Evolutionary conservation across 352 stramenopile species (phyloP), one percentile per base, ranked within the genome.

Genomic region (Ophiocytium majus): DNA sequence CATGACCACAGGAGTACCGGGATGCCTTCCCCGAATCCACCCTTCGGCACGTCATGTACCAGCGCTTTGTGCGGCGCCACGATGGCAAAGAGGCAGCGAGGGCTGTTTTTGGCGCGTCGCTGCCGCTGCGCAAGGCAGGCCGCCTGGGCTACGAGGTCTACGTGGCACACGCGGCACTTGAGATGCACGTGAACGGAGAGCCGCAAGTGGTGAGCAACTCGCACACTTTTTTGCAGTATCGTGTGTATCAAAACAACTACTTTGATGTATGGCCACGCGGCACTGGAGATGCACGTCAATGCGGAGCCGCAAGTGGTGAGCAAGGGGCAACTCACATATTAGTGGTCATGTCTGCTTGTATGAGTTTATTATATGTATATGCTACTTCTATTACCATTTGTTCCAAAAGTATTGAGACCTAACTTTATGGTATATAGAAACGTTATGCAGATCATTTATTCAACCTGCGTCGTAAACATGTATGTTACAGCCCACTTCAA

Each of bases 1-100:
- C 43, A 14, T 57, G 43, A 14, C 5, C 75, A 50, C 36, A 81
- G 75, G 75, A 81, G 75, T 81, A 81, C 50, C 1, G 49, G 32
- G 75, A 81, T 1, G 81, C 81, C 85, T 89, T 82, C 78, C 85
- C 71, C 50, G 35, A 37, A 57, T 83, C 74, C 64, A 89, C 86
- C 33, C 82, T 87, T 28, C 76, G 86, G n/a, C 81, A 89, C 82
- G 50, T 89, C 31, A 85, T 87, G 79, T 86, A 89, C 79, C 83
- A 88, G n/a, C 86, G 82, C 19, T 89, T 88, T 32, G 78, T 89
- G n/a, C 63, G 85, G 64, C 50, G 85, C 31, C 63, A 80, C 17
- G 82, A 83, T 50, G 85, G 85, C 19, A 89, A 89, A 34, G 76
- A 86, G 1, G 85, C 85, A 0, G 85, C 85, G 5, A 50, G 85